Base-by-base conservation (phyloP, 2,329 filamentous ascomycete species). In the Neofusicoccum kwambonambiense region DNA sequence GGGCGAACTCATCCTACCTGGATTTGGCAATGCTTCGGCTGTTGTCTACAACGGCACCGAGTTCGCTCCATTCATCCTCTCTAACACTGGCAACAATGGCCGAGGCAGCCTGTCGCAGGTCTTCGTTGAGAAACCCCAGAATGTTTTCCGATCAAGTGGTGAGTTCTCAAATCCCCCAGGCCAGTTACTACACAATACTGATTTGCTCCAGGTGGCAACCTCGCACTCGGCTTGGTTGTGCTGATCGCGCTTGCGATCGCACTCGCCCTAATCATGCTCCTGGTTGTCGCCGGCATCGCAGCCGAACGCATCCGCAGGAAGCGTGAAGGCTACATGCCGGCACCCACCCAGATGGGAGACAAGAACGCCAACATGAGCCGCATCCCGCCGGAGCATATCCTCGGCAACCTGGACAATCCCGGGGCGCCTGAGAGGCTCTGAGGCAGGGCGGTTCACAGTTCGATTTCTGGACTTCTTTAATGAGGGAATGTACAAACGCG, bases 21-120 rank as follows among this genome's bases (percentile, higher is more conserved):
- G 81, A 56, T 93, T 93, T 73, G 93, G 94, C 65, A 89, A 88
- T 65, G 92, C 90, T 5, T 96, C 94, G 13, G 93, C 92, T 8
- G 94, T 89, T 7, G 81, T 97, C 34, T 99, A 91, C 81, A 92
- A 98, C 73, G 95, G 95, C 71, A 92, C 88, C 11, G 80, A 82
- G 2, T 88, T 94, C 74, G 83, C 83, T 60, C 94, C 95, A 0
- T 97, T 94, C 75, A 85, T 92, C 45, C 84, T 99, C 47, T 90
- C 87, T 51, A 60, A 42, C n/a, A 89, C 84, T 65, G 78, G 84
- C 12, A 83, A 87, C 71, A 87, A 87, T 65, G 82, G 83, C 12
- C 81, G 86, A 11, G 92, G 93, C 56, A 93, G 87, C 71, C 86
- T 99, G 72, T 88, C 90, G 39, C 87, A 87, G 69, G 84, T 98